phyloP scores from a whole-genome alignment of 2,329 filamentous ascomycete genomes.

The Meredithiella fracta region DNA sequence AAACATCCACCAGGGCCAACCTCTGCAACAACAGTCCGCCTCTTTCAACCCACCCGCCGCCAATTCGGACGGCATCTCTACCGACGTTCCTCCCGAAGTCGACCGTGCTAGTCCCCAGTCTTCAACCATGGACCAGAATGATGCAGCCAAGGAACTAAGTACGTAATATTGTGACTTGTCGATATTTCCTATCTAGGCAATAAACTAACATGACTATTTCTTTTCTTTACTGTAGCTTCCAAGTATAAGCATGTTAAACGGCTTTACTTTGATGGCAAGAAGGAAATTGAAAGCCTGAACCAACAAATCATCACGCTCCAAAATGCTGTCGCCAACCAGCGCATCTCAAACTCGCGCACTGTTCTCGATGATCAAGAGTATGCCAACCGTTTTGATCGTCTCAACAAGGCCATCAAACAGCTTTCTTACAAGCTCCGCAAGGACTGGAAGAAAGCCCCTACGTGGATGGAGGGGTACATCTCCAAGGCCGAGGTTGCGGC shows the following conservation, averaged over 20 bases:
- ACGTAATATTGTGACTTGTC: constrained; percentile 19
- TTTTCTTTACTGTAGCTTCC: constrained; percentile 39
- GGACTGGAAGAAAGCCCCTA: constrained; percentile 69
- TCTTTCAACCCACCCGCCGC: constrained; percentile 3
- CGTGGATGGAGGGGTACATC: constrained; percentile 64
- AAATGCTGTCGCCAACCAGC: constrained; percentile 92
- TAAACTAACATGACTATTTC: constrained; percentile 13
- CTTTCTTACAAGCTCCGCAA: constrained; percentile 92
- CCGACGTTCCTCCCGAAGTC: constrained; percentile 29
- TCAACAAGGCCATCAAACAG: constrained; percentile 89
- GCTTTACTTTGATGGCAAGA: constrained; percentile 90
- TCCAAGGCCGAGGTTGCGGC: constrained; percentile 72
- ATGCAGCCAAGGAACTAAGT: constrained; percentile 42
- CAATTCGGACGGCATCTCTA: constrained; percentile 23
- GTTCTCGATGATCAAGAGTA: constrained; percentile 95
- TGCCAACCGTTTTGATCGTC: constrained; percentile 66
- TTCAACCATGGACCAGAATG: constrained; percentile 31
- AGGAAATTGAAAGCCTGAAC: constrained; percentile 81
- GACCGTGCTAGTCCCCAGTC: constrained; percentile 43
- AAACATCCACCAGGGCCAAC: constrained; percentile 16
- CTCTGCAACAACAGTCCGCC: constrained; percentile 25
- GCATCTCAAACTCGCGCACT: constrained; percentile 83
- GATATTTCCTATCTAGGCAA: constrained; percentile 3
- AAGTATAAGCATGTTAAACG: constrained; percentile 99
- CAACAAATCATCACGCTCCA: constrained; percentile 88